Base-by-base conservation (phyloP, 2,329 filamentous ascomycete species). In the Fusarium piperis region DNA sequence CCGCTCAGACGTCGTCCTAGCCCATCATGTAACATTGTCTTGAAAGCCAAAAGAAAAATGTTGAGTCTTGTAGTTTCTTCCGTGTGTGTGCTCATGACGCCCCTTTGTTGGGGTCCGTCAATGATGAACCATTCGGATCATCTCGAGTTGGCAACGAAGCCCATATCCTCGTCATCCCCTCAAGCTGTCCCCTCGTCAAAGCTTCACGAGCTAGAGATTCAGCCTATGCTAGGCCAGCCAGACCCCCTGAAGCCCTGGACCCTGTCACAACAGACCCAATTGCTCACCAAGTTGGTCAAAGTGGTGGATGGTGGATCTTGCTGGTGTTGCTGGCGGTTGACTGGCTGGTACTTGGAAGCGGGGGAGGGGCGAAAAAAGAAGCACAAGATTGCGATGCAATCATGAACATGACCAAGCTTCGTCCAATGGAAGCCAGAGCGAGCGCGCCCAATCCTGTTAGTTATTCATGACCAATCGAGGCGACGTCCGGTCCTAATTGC, bases 351-450 rank as follows among this genome's bases (percentile, higher is more conserved):
- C 53, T 62, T 46, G 59, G 61, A 59, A 66, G 71, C 67, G 71
- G 71, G 71, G 71, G 52, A 73, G 67, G 71, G 71, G 71, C 67
- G 38, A 73, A 68, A 68, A 60, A 52, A 57, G 48, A 65, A 63
- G 46, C 28, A 55, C 36, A 59, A 62, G 59, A 62, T 57, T 67
- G 44, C 58, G 65, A 70, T 66, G 65, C 65, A 66, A 66, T 72
- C 65, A 72, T 65, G 59, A 52, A 46, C 32, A 67, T 64, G 46
- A 32, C 36, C 39, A 39, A 64, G 13, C 30, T 48, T 62, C 39
- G 58, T 62, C 70, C 70, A 73, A 71, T 68, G 44, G 55, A 53
- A 64, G 59, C n/a, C 12, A 30, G 16, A 28, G 16, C 53, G 35
- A 13, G 33, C 16, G 60, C 48, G 55, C n/a, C 62, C 62, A 38